Evolutionary conservation across 1,284 basidiomycete genomes (phyloP).

Genomic region (Mycena sp.): DNA sequence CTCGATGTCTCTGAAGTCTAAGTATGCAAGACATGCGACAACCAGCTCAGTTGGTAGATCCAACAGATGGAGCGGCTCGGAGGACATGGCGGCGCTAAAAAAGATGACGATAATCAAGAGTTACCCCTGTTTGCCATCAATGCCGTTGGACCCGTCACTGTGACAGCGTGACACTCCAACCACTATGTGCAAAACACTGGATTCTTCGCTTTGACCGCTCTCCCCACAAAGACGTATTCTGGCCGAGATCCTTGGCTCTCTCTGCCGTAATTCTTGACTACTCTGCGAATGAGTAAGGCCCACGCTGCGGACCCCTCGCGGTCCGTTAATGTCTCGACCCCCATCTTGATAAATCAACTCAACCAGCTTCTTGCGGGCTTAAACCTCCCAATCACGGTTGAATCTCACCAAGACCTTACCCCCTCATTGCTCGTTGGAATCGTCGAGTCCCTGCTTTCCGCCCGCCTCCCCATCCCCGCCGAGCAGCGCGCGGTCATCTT

Average conservation of each 20-base stretch:
- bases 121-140: too few species aligned
- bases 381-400: slow-evolving; percentile 60
- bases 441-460: slow-evolving; percentile 64
- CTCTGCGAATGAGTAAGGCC: not conserved
- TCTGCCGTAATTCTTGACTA: not conserved
- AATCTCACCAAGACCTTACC: slow-evolving; percentile 73
- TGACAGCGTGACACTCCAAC: not conserved
- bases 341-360: slow-evolving; percentile 44
- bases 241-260: too few species aligned
- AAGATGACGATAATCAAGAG: too few species aligned
- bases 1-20: not conserved
- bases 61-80: not conserved
- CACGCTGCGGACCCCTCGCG: slow-evolving; percentile 7
- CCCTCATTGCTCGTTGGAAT: slow-evolving; percentile 74
- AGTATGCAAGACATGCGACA: slow-evolving; percentile 12
- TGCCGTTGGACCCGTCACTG: too few species aligned
- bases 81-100: too few species aligned
- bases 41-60: slow-evolving; percentile 20
- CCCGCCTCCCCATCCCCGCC: slow-evolving; percentile 56
- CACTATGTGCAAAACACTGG: not conserved
- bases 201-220: slow-evolving; percentile 4
- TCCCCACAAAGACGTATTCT: not conserved
- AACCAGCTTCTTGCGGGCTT: slow-evolving; percentile 60
- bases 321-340: slow-evolving; percentile 17
- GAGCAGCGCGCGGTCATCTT: slow-evolving; percentile 47